Evolutionary conservation across 2,329 filamentous ascomycete genomes (phyloP), one percentile per base, ranked within the genome.

Genomic region (Penicillium sp.): DNA sequence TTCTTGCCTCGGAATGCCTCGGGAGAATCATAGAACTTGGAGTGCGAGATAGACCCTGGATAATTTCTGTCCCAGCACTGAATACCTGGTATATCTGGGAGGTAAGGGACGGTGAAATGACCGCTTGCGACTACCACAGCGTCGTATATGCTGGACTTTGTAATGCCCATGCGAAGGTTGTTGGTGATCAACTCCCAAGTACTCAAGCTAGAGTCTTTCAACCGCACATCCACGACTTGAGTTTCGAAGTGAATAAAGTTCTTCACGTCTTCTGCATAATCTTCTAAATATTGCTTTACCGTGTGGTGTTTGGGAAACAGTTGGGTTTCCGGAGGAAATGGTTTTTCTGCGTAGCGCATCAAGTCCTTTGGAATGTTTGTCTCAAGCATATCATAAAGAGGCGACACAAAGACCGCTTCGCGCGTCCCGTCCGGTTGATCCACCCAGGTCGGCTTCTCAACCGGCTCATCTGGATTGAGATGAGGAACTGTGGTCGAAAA

Each of bases 331-430:
- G 78, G 64, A 0, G 83, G 79, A 64, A 94, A 94, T 0, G 80
- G 68, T 6, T 83, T 75, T 60, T 93, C 88, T 4, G 86, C 86
- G 69, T 86, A 96, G 4, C 80, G 76, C 93, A 97, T 97, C 47
- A 96, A 69, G 0, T 79, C 78, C 53, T 87, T 84, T 0, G 91
- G 89, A 44, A 96, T 91, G 69, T 97, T 97, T 21, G 92, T 91
- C 65, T 96, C 87, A 15, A 96, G 76, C 23, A 81, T 75, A 44
- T 90, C 84, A 70, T 96, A 96, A 73, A 96, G 83, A 3, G 92
- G 88, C 16, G 88, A 90, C n/a, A 89, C 79, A 65, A 93, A 95
- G 2, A 85, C 70, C 6, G 87, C 81, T 1, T 81, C 66, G 8
- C 57, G 56, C 24, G 24, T 24, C 18, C 59, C 52, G 2, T 60